Base-by-base conservation (phyloP, 2,329 filamentous ascomycete genomes). In the Aspergillus uvarum region DNA sequence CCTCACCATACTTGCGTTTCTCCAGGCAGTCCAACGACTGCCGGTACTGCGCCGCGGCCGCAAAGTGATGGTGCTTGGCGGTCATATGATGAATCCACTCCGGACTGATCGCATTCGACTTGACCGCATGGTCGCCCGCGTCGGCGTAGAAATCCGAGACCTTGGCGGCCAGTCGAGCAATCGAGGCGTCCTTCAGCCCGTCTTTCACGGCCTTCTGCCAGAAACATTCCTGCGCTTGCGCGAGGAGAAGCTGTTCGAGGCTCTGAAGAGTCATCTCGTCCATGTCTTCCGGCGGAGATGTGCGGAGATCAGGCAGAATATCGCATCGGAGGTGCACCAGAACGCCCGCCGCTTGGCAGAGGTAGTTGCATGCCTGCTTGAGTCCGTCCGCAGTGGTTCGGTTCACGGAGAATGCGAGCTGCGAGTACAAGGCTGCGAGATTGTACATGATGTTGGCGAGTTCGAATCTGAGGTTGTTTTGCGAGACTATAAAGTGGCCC, bases 81-180 rank as follows among this genome's bases (percentile, higher is more conserved):
- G 90, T 93, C 85, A 96, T 93, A 73, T 98, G 94, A 76, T 98
- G 94, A 67, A 99, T 97, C 95, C 94, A 98, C 63, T 95, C 90
- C 58, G 90, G 93, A 73, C 91, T 95, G 66, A 98, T 88, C 16
- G 91, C 88, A 69, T 96, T 89, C 63, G 92, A 96, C 75, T 92
- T 91, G 72, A 96, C 87, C 10, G 92, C 93, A 64, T 88, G 89
- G 68, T 97, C 94, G 6, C 90, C 88, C 0, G 93, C 92, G 56
- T 88, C 81, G 56, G 87, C 90, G 76, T 98, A 99, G 48, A 96
- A 85, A 71, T 99, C 95, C 2, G 91, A 96, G 4, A 98, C 92
- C 62, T 92, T 87, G 3, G 92, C 92, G 4, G 95, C 93, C 19
- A 99, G 82, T 73, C 96, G 95, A 2, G 95, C 91, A 63, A 99